phyloP scores from a whole-genome alignment of 192 early-diverging fungal genomes.

The Piromyces sp. region DNA sequence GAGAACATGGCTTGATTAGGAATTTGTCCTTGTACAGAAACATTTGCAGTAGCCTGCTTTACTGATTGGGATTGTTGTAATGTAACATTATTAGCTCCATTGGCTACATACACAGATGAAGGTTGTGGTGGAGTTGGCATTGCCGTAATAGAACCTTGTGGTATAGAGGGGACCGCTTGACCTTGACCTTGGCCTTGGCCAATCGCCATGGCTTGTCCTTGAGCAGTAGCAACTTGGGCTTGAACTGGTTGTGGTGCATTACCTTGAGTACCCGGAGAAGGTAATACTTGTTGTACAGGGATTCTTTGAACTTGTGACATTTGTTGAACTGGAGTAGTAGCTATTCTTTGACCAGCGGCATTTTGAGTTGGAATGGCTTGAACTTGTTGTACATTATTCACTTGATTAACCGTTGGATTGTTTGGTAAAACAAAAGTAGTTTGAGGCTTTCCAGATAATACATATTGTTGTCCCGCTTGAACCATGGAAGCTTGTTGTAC shows the following conservation, averaged over 20 bases:
- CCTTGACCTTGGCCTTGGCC: not conserved
- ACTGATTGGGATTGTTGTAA: too few species aligned
- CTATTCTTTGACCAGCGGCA: not conserved
- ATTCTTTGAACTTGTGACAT: not conserved
- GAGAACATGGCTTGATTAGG: too few species aligned
- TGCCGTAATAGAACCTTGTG: not conserved
- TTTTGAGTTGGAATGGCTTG: not conserved
- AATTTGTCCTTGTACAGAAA: too few species aligned
- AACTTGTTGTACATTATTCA: not conserved
- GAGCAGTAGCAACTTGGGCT: not conserved
- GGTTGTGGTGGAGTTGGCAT: not conserved
- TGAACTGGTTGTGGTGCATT: not conserved
- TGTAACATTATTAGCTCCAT: too few species aligned
- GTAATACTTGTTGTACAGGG: not conserved
- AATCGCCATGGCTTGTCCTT: not conserved
- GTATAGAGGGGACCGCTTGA: not conserved
- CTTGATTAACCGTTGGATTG: not conserved
- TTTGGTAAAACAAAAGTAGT: not conserved
- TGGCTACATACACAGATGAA: too few species aligned
- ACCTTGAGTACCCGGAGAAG: not conserved
- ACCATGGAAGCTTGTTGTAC: not conserved
- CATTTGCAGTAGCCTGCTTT: too few species aligned
- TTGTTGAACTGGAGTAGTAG: not conserved
- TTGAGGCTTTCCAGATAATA: not conserved
- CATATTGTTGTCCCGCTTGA: not conserved